A percentile compares a stretch with the other conserved stretches of the same genome.
phyloP scores from a whole-genome alignment of 768 basidiomycete species.

The Lactarius quietus region DNA sequence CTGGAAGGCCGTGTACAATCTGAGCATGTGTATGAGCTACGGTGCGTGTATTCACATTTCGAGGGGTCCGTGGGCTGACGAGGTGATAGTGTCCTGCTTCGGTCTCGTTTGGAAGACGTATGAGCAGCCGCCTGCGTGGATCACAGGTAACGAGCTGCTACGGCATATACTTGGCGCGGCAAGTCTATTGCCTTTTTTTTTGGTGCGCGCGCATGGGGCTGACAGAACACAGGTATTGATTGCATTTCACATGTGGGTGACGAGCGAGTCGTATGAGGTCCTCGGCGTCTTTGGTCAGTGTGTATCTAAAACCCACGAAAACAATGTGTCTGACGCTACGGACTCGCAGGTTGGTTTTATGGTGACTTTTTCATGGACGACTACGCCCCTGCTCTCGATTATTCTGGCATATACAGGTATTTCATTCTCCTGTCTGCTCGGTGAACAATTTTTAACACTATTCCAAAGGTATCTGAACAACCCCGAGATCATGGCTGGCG shows the following conservation, averaged over 20 bases:
- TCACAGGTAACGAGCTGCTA: slow-evolving; percentile 79
- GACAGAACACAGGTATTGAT: slow-evolving; percentile 59
- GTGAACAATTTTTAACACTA: neutral
- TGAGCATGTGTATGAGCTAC: slow-evolving; percentile 94
- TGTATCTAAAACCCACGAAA: neutral
- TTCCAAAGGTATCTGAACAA: slow-evolving; percentile 78
- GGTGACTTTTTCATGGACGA: slow-evolving; percentile 97
- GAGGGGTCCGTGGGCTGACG: neutral
- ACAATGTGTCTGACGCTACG: neutral
- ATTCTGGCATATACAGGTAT: slow-evolving; percentile 95
- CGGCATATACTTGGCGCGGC: slow-evolving; percentile 87
- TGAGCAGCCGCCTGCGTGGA: slow-evolving; percentile 77
- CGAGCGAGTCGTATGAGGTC: slow-evolving; percentile 86
- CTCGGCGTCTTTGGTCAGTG: slow-evolving; percentile 83
- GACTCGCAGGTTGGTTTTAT: slow-evolving; percentile 86
- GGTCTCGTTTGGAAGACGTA: slow-evolving; percentile 92
- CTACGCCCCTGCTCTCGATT: slow-evolving; percentile 85
- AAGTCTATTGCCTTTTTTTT: slow-evolving; percentile 33
- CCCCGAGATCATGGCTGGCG: slow-evolving; percentile 94
- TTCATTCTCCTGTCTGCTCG: neutral
- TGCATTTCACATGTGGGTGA: slow-evolving; percentile 87
- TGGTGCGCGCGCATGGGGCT: slow-evolving; percentile 10
- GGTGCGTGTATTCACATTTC: slow-evolving; percentile 43
- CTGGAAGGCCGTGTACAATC: slow-evolving; percentile 92
- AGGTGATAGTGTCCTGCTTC: slow-evolving; percentile 66